Conservation (phyloP, 208 protist genomes). For the Trichomonas tenax region DNA sequence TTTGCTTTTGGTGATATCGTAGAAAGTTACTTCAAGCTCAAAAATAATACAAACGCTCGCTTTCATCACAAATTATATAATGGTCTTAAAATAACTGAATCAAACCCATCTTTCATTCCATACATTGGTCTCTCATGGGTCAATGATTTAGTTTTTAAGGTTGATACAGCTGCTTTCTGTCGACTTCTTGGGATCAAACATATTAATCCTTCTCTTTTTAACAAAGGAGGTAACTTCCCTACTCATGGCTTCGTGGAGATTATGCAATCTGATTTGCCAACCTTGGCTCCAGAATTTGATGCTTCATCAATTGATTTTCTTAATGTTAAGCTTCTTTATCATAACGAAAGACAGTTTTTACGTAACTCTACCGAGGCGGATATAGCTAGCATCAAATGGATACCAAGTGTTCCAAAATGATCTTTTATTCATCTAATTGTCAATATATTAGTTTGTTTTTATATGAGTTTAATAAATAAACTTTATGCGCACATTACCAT, state of each 20-base stretch:
- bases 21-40: neutral
- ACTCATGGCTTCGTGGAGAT: neutral
- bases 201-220: neutral
- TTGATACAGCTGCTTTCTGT: neutral
- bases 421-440: too few relatives aligned
- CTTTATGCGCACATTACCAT: too few relatives aligned
- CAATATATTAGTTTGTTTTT: too few relatives aligned
- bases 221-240: neutral
- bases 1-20: neutral
- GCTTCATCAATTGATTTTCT: too few relatives aligned
- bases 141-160: neutral
- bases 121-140: neutral
- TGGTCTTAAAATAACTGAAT: neutral
- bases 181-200: neutral
- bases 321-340: too few relatives aligned
- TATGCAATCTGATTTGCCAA: neutral
- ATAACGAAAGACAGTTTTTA: too few relatives aligned
- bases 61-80: neutral
- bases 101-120: neutral
- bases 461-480: too few relatives aligned
- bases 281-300: neutral
- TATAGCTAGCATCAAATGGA: too few relatives aligned
- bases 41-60: neutral
- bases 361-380: too few relatives aligned
- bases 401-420: too few relatives aligned